Base-by-base conservation (phyloP, 108 stramenopile species). In the Skeletonema costatum region DNA sequence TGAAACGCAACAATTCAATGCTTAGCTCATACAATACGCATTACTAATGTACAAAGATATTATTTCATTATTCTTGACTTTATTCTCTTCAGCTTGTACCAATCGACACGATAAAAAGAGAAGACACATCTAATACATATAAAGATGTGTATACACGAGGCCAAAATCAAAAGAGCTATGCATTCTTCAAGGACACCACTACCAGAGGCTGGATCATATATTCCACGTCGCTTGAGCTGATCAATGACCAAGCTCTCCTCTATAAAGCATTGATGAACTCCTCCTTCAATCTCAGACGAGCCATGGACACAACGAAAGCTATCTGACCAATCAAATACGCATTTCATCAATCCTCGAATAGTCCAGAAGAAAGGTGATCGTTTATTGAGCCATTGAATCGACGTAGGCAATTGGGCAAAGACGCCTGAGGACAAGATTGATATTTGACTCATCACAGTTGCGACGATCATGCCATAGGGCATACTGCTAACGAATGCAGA, bases 1-100 rank as follows among this genome's bases (percentile, higher is more conserved):
- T 51, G 68, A 82, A 21, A 82, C 76, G 1, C 11, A 58, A 16
- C 79, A 80, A 50, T 71, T 69, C 42, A 80, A 80, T 63, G 11
- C 79, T n/a, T 80, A 25, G 19, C 25, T 19, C n/a, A 50, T 3
- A 17, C n/a, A 19, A 50, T 50, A 17, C 48, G 12, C 16, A 17
- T 12, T 50, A 2, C 2, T 19, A 12, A 50, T 50, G 1, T n/a
- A 3, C 17, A 17, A 19, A 1, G 17, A n/a, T 25, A 21, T 4
- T n/a, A 39, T 39, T n/a, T n/a, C n/a, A 39, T 53, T 53, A 53
- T 53, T 7, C 21, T 25, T 25, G 21, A 53, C 25, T 53, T 53
- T 16, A 53, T 19, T 53, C 51, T 53, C 51, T 53, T 53, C 0
- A 53, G 53, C 53, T 25, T 56, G 25, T 56, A n/a, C 53, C 53